Evolutionary conservation across 1,284 basidiomycete species (phyloP), one percentile per base, ranked within the genome.

Genomic region (Porodaedalea pini): DNA sequence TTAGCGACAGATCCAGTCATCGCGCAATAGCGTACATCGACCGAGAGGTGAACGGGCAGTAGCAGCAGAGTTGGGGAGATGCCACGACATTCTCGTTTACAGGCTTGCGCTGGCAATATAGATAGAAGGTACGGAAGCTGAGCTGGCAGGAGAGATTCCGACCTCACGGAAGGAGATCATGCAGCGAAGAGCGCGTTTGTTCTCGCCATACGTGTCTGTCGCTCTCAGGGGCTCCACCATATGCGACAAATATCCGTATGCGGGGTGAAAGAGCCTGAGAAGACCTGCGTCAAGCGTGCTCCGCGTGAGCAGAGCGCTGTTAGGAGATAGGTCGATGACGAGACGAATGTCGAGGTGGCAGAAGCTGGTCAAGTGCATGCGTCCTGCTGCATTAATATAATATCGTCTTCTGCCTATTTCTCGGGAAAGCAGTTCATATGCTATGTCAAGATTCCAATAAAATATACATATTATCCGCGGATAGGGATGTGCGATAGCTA

Each of bases 51-150:
- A 41, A 41, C 37, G 19, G 17, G 45, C 25, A 51, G 25, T 47
- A 51, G 43, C 25, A 45, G 52, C 45, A 55, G 23, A 7, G 79
- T 65, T 6, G 78, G 81, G 13, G 68, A 70, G 13, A 64, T 60
- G 2, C 56, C 34, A 34, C 60, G 37, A 36, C 50, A 43, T 50
- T 48, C 47, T 13, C 23, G 15, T 19, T 48, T 53, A 15, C 41
- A n/a, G 19, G 5, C 27, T 40, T 54, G 44, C 36, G 27, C 45
- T 54, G 45, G 49, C 45, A 49, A 25, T n/a, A 10, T 7, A 6
- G 31, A 54, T 39, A 58, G 19, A 51, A 51, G 36, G 48, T 45
- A 56, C 43, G 34, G 31, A 49, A 37, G 17, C 29, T 55, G 54
- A 49, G 58, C 54, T 59, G 58, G 58, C 58, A 47, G 56, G 40